Percentiles rank a stretch among this genome's conserved stretches.
Evolutionary conservation across 257 asterid genomes (phyloP).

Genomic region (Euphrasia confusa): DNA sequence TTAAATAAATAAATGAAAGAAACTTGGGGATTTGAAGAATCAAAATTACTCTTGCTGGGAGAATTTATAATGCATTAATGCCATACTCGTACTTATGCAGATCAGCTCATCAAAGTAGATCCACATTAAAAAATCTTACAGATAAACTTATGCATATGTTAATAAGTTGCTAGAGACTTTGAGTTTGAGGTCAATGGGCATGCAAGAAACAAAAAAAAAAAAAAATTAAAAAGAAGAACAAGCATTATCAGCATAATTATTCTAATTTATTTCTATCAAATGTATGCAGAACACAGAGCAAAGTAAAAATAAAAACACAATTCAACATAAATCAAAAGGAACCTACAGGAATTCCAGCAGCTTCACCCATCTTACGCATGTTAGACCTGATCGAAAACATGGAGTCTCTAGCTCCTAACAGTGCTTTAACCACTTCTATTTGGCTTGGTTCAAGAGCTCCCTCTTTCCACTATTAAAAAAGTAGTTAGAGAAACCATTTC

Average conservation of each 20-base stretch:
- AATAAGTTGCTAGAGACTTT: slow-evolving; percentile 9
- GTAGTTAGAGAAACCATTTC: slow-evolving; percentile 11
- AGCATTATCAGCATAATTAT: neutral
- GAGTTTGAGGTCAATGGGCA: neutral
- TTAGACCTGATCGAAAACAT: slow-evolving; percentile 77
- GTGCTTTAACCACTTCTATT: slow-evolving; percentile 56
- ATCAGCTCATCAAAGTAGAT: neutral
- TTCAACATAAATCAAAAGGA: slow-evolving; percentile 19
- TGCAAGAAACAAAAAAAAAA: neutral
- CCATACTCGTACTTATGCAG: neutral
- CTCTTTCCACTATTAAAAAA: slow-evolving; percentile 55
- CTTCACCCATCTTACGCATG: slow-evolving; percentile 92
- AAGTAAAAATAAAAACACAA: slow-evolving; percentile 2
- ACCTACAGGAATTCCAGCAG: slow-evolving; percentile 90
- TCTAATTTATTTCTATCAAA: neutral
- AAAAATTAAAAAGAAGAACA: no score
- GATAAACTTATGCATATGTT: neutral
- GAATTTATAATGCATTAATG: no score
- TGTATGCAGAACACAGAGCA: neutral
- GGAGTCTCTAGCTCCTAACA: slow-evolving; percentile 83
- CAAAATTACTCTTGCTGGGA: slow-evolving; percentile 1
- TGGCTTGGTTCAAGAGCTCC: slow-evolving; percentile 44
- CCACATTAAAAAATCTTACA: neutral
- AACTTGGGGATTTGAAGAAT: neutral
- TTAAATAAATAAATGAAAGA: neutral